Evolutionary conservation across 352 stramenopile species (phyloP), one percentile per base, ranked within the genome.

Genomic region (Globisporangium nunn): DNA sequence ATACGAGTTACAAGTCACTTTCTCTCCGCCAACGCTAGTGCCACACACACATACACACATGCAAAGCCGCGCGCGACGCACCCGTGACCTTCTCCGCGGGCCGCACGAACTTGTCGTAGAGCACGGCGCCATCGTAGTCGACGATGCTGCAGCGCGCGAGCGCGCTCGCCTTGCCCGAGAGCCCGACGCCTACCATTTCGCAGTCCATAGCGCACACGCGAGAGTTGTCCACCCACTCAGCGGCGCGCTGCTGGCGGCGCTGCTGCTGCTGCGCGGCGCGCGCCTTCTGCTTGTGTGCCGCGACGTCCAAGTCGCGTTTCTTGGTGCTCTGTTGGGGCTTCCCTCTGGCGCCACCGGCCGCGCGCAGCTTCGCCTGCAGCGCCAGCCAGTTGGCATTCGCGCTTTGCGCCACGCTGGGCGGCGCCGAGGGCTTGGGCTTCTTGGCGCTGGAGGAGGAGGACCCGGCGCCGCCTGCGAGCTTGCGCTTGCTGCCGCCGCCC

Each of bases 111-210:
- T 92, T 87, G 65, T 95, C 85, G 62, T 93, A 95, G 41, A 95
- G 56, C 55, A 95, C 81, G 18, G 77, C 72, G 54, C 85, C 85
- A 12, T 95, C 68, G 55, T 85, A 95, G 66, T 92, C 79, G 37
- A 95, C 81, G 49, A 95, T 88, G 75, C 82, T 93, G 70, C 85
- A 95, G n/a, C 85, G 78, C 28, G 85, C 85, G 23, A 95, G 61
- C 39, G 89, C 85, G 46, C 83, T 93, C 29, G 76, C 83, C 58
- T 85, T 88, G 30, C 85, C 85, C 2, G 75, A 85, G 15, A 87
- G 59, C 0, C 85, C 85, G 3, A 95, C 85, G 37, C 85, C 85
- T 7, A 95, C 85, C 85, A 95, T 95, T 64, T 95, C 85, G 62
- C 85, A 95, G 80, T 95, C 85, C 81, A 95, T 93, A n/a, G 67